Evolutionary conservation across 257 asterid genomes (phyloP), one percentile per base, ranked within the genome.

Genomic region (Primulina huaijiensis): DNA sequence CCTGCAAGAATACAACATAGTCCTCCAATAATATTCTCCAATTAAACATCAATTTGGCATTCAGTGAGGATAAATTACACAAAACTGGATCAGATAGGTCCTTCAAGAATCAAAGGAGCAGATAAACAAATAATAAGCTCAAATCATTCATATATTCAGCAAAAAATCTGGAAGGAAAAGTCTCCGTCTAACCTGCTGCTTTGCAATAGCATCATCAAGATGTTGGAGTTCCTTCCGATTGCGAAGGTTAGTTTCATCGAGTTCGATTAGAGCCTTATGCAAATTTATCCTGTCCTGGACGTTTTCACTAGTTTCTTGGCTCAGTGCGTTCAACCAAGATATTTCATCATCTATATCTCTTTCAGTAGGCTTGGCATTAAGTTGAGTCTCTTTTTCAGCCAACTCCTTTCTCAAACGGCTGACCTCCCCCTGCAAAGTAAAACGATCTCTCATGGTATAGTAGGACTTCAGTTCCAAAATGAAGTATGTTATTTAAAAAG

Each of bases 271-370:
- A 67, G 98, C 95, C 91, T 92, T 92, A 78, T 90, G 98, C 72
- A 92, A 82, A 71, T 92, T 92, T 81, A 92, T 90, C 82, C 97
- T 82, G 77, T 92, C 98, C 80, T 87, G 93, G 81, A 92, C 97
- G 80, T 92, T 92, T 85, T 92, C 98, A 84, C 90, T 84, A 43
- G 90, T 90, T 83, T 92, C 98, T 75, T 82, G 92, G 83, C 98
- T 92, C 87, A 90, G 74, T 20, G 76, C 60, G 67, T 92, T 86
- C 80, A 92, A 72, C 88, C 83, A 79, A 65, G 96, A 88, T 66
- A 87, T 69, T 77, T 92, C 97, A 70, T 81, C 93, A 80, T 85
- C 88, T 11, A 72, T 79, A 62, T 87, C 73, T 81, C 83, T 88
- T 69, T 90, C 98, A 69, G 85, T 55, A 67, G 92, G 92, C 81